These are phyloP conservation scores for Talaromyces sp. DNA, from an alignment of 2,329 filamentous ascomycete genomes.

Conservation along the genomic window DNA sequence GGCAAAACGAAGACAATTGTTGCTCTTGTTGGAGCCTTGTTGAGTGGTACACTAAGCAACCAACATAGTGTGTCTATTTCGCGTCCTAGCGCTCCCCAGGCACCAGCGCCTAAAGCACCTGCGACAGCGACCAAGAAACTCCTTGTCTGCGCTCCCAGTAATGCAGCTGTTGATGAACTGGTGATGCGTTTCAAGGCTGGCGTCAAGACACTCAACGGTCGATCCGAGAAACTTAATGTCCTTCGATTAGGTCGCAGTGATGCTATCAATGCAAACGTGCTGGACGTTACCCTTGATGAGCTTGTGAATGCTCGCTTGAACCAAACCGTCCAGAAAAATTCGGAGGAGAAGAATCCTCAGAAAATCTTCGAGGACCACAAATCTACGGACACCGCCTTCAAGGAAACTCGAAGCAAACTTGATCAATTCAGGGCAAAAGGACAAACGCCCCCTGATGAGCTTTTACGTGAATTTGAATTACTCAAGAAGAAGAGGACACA, in stretches of 20 bases:
- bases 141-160: slow-evolving; percentile 95
- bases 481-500: slow-evolving; percentile 73
- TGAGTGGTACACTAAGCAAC: slow-evolving; percentile 59
- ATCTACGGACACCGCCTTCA: slow-evolving; percentile 62
- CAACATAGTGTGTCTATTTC: slow-evolving; percentile 49
- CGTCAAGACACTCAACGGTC: slow-evolving; percentile 73
- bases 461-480: slow-evolving; percentile 75
- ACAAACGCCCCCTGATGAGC: slow-evolving; percentile 43
- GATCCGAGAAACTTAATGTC: slow-evolving; percentile 74
- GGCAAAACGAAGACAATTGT: slow-evolving; percentile 98
- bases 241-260: slow-evolving; percentile 88
- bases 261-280: slow-evolving; percentile 84
- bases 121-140: slow-evolving; percentile 69
- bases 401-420: slow-evolving; percentile 67
- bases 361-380: slow-evolving; percentile 72
- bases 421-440: slow-evolving; percentile 62
- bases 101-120: slow-evolving; percentile 35
- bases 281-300: slow-evolving; percentile 90
- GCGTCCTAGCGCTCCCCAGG: slow-evolving; percentile 42
- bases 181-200: slow-evolving; percentile 89
- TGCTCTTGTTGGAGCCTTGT: slow-evolving; percentile 85
- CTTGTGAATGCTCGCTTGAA: slow-evolving; percentile 73
- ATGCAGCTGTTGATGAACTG: slow-evolving; percentile 93
- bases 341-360: slow-evolving; percentile 52
- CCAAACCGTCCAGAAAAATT: slow-evolving; percentile 44